Evolutionary conservation across 1,139 yeast species (phyloP), one percentile per base, ranked within the genome.

Genomic region (Hyphopichia pseudoburtonii): DNA sequence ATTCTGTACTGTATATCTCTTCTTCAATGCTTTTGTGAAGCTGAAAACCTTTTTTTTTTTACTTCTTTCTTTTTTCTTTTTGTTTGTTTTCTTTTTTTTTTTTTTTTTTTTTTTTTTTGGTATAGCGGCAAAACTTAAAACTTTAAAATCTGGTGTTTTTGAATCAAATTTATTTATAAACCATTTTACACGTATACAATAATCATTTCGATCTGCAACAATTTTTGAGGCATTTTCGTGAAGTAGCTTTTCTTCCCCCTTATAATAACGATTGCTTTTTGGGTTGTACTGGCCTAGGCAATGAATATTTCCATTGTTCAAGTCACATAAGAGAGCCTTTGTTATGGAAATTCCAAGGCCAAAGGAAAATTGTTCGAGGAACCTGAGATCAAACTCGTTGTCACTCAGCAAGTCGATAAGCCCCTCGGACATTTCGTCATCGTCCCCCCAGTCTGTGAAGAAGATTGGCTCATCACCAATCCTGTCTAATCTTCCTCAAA

Each of bases 401-500:
- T n/a, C 11, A 8, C n/a, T 24, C 6, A 24, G 29, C n/a, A 26
- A 18, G n/a, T 19, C 22, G n/a, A 15, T 12, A 5, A n/a, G 31
- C 4, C 21, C 19, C n/a, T 21, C 27, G 14, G 33, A 30, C 24
- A 35, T 18, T 32, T 27, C 29, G 34, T 37, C 37, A 40, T 42
- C 38, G 36, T 42, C 33, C 37, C 46, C 21, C 28, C 36, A 19
- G 16, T 33, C 35, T 18, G 19, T 27, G 11, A 33, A 30, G 26
- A 30, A 33, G 19, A 16, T 27, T 14, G 32, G 32, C 33, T 45
- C 52, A 17, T 52, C 57, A 5, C 64, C 66, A 2, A 48, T 60
- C 5, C 57, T 50, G 42, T 60, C 64, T 1, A 48, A 48, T 31
- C 43, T 60, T 30, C 54, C 63, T 2, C 42, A 43, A 11, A 43